Conservation (phyloP, 2,329 filamentous ascomycete genomes). For the Parasarocladium wereldwijsianum region DNA sequence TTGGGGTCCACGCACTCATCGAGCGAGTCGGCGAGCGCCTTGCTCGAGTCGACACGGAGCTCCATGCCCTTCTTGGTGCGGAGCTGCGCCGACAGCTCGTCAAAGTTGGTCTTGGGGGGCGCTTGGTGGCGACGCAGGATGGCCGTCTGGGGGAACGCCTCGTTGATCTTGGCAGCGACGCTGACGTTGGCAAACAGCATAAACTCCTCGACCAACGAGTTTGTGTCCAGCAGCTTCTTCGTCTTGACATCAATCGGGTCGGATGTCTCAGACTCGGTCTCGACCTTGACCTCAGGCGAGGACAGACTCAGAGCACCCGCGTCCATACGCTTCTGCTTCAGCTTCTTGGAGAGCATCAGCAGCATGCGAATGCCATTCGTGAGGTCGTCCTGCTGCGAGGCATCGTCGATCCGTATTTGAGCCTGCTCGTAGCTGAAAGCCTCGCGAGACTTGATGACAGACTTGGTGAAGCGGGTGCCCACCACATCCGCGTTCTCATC, state of each 20-base stretch:
- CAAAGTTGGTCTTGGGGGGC: slow-evolving; percentile 91
- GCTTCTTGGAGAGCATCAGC: slow-evolving; percentile 77
- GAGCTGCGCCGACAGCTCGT: slow-evolving; percentile 82
- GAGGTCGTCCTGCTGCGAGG: slow-evolving; percentile 73
- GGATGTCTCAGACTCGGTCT: slow-evolving; percentile 88
- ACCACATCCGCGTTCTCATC: slow-evolving; percentile 74
- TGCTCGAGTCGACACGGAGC: slow-evolving; percentile 71
- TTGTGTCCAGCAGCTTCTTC: slow-evolving; percentile 86
- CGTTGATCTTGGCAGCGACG: slow-evolving; percentile 80
- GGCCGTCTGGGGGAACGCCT: slow-evolving; percentile 87
- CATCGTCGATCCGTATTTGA: slow-evolving; percentile 84
- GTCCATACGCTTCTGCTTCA: slow-evolving; percentile 91
- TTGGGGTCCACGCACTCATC: slow-evolving; percentile 65
- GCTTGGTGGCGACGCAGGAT: slow-evolving; percentile 83
- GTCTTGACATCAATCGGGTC: slow-evolving; percentile 95
- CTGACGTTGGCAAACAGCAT: slow-evolving; percentile 97
- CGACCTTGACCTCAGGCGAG: slow-evolving; percentile 93
- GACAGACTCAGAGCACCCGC: slow-evolving; percentile 90
- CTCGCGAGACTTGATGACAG: slow-evolving; percentile 90
- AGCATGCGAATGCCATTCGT: slow-evolving; percentile 81
- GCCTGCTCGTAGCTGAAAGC: slow-evolving; percentile 97
- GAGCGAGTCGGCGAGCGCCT: slow-evolving; percentile 84
- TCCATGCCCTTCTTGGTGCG: slow-evolving; percentile 73
- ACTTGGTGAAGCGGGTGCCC: slow-evolving; percentile 82
- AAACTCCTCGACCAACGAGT: slow-evolving; percentile 96